These are phyloP conservation scores for Hymenoscyphus linearis DNA, from an alignment of 2,329 filamentous ascomycete genomes.

Conservation along the genomic window DNA sequence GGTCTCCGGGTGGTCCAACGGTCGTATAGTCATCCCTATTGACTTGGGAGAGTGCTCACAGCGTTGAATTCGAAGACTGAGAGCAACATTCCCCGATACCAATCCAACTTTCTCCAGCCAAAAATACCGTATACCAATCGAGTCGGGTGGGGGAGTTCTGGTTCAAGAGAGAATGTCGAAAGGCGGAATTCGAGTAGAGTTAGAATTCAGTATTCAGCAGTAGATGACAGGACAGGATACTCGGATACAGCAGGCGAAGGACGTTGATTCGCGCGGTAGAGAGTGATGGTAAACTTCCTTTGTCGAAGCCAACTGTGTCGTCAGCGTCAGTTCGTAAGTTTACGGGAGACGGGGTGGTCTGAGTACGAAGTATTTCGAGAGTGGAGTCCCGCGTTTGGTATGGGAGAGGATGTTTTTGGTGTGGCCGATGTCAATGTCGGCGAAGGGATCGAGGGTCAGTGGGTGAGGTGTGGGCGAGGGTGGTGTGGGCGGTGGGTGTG, in stretches of 20 bases:
- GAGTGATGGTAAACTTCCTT: neutral
- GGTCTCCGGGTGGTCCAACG: constrained; percentile 25
- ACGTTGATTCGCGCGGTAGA: neutral
- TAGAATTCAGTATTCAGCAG: neutral
- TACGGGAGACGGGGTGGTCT: neutral
- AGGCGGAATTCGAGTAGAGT: neutral
- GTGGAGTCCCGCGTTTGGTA: neutral
- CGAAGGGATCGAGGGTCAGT: neutral
- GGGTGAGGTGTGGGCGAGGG: neutral
- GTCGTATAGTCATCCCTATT: constrained; percentile 28
- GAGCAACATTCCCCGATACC: constrained; percentile 23
- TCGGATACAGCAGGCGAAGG: neutral
- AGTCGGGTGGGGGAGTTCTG: neutral
- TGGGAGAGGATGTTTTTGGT: neutral
- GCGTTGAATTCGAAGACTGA: constrained; percentile 12
- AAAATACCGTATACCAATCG: neutral
- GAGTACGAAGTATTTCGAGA: neutral
- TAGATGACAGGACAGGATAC: neutral
- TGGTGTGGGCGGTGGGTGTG: neutral
- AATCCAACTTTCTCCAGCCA: constrained; percentile 3
- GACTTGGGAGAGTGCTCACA: constrained; percentile 17
- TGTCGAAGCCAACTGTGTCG: neutral
- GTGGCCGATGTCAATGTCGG: neutral
- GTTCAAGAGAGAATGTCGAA: neutral
- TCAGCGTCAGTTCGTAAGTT: too few species aligned